phyloP scores from a whole-genome alignment of 345 rosid genomes.

The Citrus inodora region DNA sequence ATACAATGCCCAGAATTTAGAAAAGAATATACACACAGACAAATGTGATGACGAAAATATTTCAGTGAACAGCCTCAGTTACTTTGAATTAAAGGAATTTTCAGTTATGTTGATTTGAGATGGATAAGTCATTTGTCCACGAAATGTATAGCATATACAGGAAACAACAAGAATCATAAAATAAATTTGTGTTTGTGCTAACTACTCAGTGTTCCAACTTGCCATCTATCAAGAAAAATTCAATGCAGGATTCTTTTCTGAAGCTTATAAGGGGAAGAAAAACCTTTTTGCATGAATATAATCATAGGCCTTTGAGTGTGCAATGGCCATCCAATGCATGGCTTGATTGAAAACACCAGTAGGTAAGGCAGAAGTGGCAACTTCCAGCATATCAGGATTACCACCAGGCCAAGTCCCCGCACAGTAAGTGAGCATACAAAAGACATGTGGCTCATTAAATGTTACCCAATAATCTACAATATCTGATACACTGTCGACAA shows the following conservation, averaged over 20 bases:
- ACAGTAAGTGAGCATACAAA: conserved; percentile 86
- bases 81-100: neutral
- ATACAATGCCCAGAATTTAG: neutral
- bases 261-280: conserved; percentile 4
- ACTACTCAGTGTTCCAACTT: conserved; percentile 2
- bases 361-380: conserved; percentile 81
- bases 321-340: conserved; percentile 83
- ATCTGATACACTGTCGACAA: conserved; percentile 72
- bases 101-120: neutral
- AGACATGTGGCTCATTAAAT: conserved; percentile 93
- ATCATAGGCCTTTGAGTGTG: conserved; percentile 79
- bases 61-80: neutral
- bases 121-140: neutral
- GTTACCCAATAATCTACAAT: conserved; percentile 89
- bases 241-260: neutral
- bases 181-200: neutral
- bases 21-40: neutral
- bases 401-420: conserved; percentile 99
- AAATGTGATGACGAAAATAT: neutral
- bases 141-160: neutral
- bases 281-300: conserved; percentile 72
- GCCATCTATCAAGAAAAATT: neutral
- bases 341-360: conserved; percentile 80
- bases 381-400: conserved; percentile 88
- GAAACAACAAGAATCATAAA: neutral